phyloP scores from a whole-genome alignment of 1,284 basidiomycete genomes.

The Porodaedalea pini region DNA sequence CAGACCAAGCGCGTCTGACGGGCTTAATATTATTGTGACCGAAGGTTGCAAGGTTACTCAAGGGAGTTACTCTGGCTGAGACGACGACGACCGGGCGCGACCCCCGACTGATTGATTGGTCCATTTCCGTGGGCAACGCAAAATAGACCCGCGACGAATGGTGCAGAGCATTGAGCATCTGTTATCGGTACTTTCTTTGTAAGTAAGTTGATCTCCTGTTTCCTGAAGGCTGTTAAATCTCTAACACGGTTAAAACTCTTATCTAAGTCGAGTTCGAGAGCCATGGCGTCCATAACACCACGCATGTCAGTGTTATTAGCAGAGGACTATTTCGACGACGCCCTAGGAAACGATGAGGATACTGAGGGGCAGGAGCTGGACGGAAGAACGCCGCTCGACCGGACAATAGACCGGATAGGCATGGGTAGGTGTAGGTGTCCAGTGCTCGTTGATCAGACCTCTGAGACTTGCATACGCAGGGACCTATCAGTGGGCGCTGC shows the following conservation, averaged over 20 bases:
- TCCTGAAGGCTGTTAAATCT: neutral
- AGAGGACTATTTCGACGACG: conserved; percentile 31
- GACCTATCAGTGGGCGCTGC: conserved; percentile 76
- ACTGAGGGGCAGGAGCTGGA: conserved; percentile 39
- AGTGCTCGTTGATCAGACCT: conserved; percentile 18
- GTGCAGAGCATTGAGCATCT: too few species aligned
- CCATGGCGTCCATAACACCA: conserved; percentile 40
- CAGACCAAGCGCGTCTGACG: too few species aligned
- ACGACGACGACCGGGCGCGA: too few species aligned
- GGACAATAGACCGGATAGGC: conserved; percentile 84
- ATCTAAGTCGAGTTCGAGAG: neutral
- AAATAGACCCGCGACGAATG: too few species aligned
- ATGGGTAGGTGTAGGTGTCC: conserved; percentile 56
- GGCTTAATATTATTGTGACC: too few species aligned
- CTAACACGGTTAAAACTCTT: neutral
- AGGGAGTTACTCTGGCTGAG: too few species aligned
- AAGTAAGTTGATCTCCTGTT: too few species aligned
- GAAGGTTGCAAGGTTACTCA: too few species aligned
- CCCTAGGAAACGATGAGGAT: conserved; percentile 40
- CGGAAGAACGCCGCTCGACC: conserved; percentile 70
- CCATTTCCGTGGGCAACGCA: too few species aligned
- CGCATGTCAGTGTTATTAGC: conserved; percentile 48
- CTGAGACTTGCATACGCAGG: conserved; percentile 34
- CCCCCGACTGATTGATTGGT: too few species aligned
- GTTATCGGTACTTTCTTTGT: too few species aligned